A percentile compares a stretch with the other conserved stretches of the same genome.
Evolutionary conservation across 2,329 filamentous ascomycete genomes (phyloP).

Genomic region (Microcera coccophila): DNA sequence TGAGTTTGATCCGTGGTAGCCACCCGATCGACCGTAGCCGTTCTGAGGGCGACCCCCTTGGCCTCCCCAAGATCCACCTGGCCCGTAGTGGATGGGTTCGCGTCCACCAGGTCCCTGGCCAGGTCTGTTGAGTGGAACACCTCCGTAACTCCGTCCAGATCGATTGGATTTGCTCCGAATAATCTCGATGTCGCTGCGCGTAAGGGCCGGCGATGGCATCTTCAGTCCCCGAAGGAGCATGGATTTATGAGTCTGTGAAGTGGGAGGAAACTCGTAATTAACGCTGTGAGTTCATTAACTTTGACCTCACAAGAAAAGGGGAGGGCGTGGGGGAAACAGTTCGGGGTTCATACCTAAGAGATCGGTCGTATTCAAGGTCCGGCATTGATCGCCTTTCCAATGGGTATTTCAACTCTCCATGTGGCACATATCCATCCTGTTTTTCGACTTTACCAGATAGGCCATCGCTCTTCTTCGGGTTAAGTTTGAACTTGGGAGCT

Average conservation of each 20-base stretch:
- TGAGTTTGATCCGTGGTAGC: conserved; percentile 11
- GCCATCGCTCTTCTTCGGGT: conserved; percentile 71
- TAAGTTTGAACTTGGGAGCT: conserved; percentile 62
- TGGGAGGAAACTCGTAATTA: conserved; percentile 75
- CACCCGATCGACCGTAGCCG: conserved; percentile 18
- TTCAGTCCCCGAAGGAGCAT: conserved; percentile 86
- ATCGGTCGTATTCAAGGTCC: conserved; percentile 77
- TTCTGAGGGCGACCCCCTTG: conserved; percentile 19
- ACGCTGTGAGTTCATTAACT: conserved; percentile 57
- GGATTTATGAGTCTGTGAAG: conserved; percentile 76
- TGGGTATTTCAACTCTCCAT: conserved; percentile 75
- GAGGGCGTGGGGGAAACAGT: conserved; percentile 1
- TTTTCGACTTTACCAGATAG: conserved; percentile 78
- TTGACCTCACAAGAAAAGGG: background rate
- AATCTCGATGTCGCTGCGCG: conserved; percentile 69
- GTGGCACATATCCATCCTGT: conserved; percentile 78
- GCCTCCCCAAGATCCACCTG: conserved; percentile 15
- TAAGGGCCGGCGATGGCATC: conserved; percentile 67
- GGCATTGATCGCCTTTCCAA: conserved; percentile 69
- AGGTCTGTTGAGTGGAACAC: conserved; percentile 24
- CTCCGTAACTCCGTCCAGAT: conserved; percentile 32
- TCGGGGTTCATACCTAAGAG: conserved; percentile 63
- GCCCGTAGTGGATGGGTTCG: conserved; percentile 25
- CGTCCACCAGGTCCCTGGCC: conserved; percentile 15
- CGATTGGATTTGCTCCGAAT: conserved; percentile 63